These are phyloP conservation scores for Thozetella sp. DNA, from an alignment of 495 filamentous ascomycete species.

Conservation along the genomic window DNA sequence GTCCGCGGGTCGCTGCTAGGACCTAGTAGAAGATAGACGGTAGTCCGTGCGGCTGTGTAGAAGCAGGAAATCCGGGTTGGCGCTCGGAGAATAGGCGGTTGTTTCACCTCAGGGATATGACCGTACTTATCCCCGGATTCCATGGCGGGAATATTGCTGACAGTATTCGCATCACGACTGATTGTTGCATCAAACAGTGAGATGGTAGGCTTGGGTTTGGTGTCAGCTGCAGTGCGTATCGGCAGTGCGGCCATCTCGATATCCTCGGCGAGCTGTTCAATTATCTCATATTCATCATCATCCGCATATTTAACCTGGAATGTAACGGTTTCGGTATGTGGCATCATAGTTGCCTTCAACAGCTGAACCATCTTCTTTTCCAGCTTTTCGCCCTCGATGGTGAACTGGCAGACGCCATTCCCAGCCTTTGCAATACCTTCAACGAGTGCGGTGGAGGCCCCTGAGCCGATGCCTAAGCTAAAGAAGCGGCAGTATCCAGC, in stretches of 20 bases:
- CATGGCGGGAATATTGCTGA: background rate
- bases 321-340: constrained; percentile 52
- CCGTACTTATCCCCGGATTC: constrained; percentile 5
- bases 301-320: constrained; percentile 54
- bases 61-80: constrained; percentile 52
- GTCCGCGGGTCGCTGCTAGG: constrained; percentile 35
- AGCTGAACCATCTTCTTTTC: constrained; percentile 62
- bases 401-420: constrained; percentile 61
- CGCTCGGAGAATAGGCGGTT: constrained; percentile 54
- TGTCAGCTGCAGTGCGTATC: background rate
- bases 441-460: constrained; percentile 58
- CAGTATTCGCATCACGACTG: background rate
- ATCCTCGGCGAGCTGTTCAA: constrained; percentile 21
- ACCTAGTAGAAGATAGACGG: constrained; percentile 13
- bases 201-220: background rate
- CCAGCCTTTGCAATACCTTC: constrained; percentile 63
- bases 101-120: constrained; percentile 38
- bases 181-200: background rate
- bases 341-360: constrained; percentile 60
- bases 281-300: constrained; percentile 35
- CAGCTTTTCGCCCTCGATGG: constrained; percentile 49
- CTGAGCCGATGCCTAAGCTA: constrained; percentile 58
- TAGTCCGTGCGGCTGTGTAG: constrained; percentile 29
- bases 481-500: constrained; percentile 52
- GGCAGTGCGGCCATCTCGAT: background rate